phyloP scores from a whole-genome alignment of 345 rosid species.

The Populus deltoides region DNA sequence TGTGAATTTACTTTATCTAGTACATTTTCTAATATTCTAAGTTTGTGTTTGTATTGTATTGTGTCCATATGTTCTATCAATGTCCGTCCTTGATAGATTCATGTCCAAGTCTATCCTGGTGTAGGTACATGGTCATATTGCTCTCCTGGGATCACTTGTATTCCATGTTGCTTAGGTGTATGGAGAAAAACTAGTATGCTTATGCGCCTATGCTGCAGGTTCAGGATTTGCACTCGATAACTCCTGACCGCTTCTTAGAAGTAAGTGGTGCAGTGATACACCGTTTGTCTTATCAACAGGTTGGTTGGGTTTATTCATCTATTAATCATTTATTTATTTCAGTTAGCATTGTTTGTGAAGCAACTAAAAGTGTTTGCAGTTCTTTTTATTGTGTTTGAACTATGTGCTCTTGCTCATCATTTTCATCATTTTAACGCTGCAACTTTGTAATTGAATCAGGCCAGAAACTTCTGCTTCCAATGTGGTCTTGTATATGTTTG shows the following conservation, averaged over 20 bases:
- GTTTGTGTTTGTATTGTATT: too few species aligned
- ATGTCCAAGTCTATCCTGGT: too few species aligned
- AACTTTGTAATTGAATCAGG: constrained; percentile 49
- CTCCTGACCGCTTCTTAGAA: constrained; percentile 87
- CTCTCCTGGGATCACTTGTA: background rate
- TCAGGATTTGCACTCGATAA: constrained; percentile 87
- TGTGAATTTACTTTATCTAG: too few species aligned
- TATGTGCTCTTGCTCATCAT: background rate
- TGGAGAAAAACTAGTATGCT: constrained; percentile 9
- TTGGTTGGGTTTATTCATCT: constrained; percentile 17
- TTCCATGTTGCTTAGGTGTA: constrained; percentile 3
- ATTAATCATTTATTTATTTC: too few species aligned
- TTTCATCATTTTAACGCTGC: background rate
- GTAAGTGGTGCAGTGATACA: constrained; percentile 93
- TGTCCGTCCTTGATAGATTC: too few species aligned
- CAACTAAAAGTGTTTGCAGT: too few species aligned
- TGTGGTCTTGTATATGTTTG: constrained; percentile 85
- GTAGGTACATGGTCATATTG: background rate
- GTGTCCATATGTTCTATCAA: too few species aligned
- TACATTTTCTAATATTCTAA: too few species aligned
- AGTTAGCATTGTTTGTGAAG: too few species aligned
- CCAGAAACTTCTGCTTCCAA: constrained; percentile 84
- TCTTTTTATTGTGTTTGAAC: background rate
- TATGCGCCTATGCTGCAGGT: constrained; percentile 47
- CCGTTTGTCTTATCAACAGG: constrained; percentile 95